These are phyloP conservation scores for Knoxdaviesia capensis DNA, from an alignment of 2,329 filamentous ascomycete genomes.

Conservation along the genomic window DNA sequence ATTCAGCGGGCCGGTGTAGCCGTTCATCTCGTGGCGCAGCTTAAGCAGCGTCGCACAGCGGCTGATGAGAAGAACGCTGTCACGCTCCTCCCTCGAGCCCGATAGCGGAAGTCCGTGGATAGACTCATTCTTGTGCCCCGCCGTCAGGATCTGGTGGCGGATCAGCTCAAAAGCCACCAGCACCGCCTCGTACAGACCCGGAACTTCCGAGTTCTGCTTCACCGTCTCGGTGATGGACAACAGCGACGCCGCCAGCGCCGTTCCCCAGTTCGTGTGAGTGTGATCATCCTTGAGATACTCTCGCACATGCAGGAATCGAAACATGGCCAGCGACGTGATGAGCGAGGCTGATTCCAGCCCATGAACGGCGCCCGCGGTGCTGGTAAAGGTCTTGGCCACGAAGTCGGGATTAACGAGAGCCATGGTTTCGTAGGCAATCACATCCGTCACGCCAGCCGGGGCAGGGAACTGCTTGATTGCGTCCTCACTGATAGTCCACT, in stretches of 20 bases:
- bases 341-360: constrained; percentile 49
- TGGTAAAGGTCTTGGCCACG: constrained; percentile 43
- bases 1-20: constrained; percentile 87
- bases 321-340: constrained; percentile 52
- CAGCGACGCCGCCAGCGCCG: constrained; percentile 52
- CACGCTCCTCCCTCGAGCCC: constrained; percentile 50
- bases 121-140: constrained; percentile 36
- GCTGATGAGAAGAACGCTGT: constrained; percentile 63
- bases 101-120: constrained; percentile 34
- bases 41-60: constrained; percentile 69
- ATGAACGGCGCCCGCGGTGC: constrained; percentile 33
- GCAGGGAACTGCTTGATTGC: constrained; percentile 25
- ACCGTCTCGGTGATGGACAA: constrained; percentile 35
- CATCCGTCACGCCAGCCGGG: constrained; percentile 16
- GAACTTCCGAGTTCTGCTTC: constrained; percentile 20
- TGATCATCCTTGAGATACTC: constrained; percentile 68
- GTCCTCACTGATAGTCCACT: constrained; percentile 55
- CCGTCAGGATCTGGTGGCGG: constrained; percentile 57
- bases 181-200: constrained; percentile 50
- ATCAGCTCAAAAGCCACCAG: constrained; percentile 75
- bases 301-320: constrained; percentile 76
- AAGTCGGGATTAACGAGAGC: constrained; percentile 52
- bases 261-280: constrained; percentile 60
- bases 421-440: constrained; percentile 38
- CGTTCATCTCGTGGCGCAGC: constrained; percentile 63